Evolutionary conservation across 2,329 filamentous ascomycete genomes (phyloP).

Genomic region (Beauveria varroae): DNA sequence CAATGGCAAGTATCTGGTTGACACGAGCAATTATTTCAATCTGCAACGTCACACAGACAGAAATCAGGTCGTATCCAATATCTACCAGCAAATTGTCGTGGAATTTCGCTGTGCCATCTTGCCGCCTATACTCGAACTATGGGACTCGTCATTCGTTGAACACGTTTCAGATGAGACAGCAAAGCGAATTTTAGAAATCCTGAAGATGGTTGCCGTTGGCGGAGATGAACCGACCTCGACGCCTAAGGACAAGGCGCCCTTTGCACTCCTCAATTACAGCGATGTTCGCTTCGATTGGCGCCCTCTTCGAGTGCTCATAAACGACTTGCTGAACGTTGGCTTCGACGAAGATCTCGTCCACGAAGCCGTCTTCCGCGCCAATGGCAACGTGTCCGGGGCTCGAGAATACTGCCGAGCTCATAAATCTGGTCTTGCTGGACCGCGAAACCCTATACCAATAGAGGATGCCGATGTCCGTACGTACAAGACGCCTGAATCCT

Average conservation of each 20-base stretch:
- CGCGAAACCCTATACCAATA: constrained; percentile 59
- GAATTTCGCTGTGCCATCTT: constrained; percentile 77
- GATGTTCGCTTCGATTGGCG: constrained; percentile 41
- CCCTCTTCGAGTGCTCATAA: constrained; percentile 21
- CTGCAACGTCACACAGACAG: constrained; percentile 37
- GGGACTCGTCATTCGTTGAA: constrained; percentile 79
- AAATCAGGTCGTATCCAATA: constrained; percentile 30
- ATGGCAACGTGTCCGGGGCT: constrained; percentile 53
- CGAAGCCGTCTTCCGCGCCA: constrained; percentile 78
- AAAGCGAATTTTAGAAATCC: constrained; percentile 72
- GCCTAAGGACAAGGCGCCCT: constrained; percentile 46
- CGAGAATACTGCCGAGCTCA: constrained; percentile 70
- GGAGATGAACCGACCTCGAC: constrained; percentile 64
- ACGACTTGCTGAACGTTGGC: constrained; percentile 25
- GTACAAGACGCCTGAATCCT: constrained; percentile 25
- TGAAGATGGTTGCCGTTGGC: constrained; percentile 69
- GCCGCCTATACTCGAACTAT: constrained; percentile 68
- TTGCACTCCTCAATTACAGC: constrained; percentile 37
- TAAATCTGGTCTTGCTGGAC: constrained; percentile 46
- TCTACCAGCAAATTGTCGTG: constrained; percentile 69
- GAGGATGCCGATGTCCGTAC: constrained; percentile 52
- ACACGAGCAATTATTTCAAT: constrained; percentile 55
- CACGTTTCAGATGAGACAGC: constrained; percentile 71
- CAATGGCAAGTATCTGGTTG: constrained; percentile 71
- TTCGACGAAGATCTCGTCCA: constrained; percentile 54